These are phyloP conservation scores for Seminavis robusta DNA, from an alignment of 108 stramenopile genomes.

Conservation along the genomic window DNA sequence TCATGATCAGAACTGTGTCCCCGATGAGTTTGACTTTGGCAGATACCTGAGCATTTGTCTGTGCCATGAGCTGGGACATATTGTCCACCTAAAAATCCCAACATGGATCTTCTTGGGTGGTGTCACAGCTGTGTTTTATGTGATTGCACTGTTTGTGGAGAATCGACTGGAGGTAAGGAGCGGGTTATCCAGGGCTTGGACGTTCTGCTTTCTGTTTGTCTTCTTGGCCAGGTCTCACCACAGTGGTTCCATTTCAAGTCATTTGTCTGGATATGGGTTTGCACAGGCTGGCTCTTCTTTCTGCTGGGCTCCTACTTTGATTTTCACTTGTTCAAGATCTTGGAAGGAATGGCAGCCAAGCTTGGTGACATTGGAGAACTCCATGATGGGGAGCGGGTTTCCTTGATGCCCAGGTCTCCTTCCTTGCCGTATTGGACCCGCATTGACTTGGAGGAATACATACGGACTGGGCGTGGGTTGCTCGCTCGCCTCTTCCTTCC, in stretches of 20 bases:
- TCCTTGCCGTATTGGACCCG: slow-evolving; percentile 17
- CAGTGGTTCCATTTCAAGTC: too few species aligned
- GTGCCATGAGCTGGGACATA: slow-evolving; percentile 18
- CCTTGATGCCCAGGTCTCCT: neutral
- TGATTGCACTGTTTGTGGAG: slow-evolving; percentile 4
- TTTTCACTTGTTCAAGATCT: slow-evolving; percentile 4
- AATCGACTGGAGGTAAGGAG: slow-evolving; percentile 10
- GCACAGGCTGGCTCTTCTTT: slow-evolving; percentile 18
- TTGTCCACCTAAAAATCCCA: slow-evolving; percentile 18
- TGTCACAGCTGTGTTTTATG: slow-evolving; percentile 21
- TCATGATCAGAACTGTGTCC: too few species aligned
- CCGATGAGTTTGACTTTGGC: slow-evolving; percentile 33
- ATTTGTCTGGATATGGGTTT: slow-evolving; percentile 32
- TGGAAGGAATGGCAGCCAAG: slow-evolving; percentile 1
- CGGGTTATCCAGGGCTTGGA: too few species aligned
- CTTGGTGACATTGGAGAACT: neutral
- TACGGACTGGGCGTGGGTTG: too few species aligned
- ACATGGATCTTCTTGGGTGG: slow-evolving; percentile 37
- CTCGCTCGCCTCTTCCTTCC: too few species aligned
- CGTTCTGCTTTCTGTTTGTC: too few species aligned
- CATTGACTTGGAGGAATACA: slow-evolving; percentile 21
- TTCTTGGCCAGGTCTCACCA: too few species aligned
- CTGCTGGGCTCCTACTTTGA: slow-evolving; percentile 15
- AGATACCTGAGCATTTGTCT: slow-evolving; percentile 28
- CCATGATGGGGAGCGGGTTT: too few species aligned